These are phyloP conservation scores for Salvia sclarea DNA, from an alignment of 305 asterid genomes.

Conservation along the genomic window DNA sequence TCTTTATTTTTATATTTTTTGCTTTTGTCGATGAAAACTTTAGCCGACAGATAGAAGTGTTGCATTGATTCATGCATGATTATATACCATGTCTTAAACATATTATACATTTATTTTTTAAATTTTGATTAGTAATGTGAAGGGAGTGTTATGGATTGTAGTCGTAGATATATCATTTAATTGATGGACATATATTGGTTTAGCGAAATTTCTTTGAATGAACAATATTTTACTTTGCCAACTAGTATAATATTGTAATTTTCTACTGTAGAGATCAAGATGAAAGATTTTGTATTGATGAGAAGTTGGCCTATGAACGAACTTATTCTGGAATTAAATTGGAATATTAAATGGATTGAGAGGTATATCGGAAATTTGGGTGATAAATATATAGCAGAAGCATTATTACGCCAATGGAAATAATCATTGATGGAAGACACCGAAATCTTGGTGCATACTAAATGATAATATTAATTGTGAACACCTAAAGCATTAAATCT, in stretches of 20 bases:
- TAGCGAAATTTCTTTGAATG: background rate
- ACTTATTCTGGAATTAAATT: slow-evolving; percentile 13
- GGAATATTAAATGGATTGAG: slow-evolving; percentile 7
- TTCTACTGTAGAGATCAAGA: background rate
- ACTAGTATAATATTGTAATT: background rate
- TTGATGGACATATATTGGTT: background rate
- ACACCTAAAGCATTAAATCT: slow-evolving; percentile 36
- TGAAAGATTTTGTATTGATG: slow-evolving; percentile 11
- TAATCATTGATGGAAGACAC: slow-evolving; percentile 45
- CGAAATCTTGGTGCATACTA: slow-evolving; percentile 49
- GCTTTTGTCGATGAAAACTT: too few species aligned
- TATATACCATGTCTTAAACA: too few species aligned
- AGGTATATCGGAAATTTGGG: slow-evolving; percentile 11
- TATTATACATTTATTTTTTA: too few species aligned
- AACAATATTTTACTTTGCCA: background rate
- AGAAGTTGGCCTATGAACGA: background rate
- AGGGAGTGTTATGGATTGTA: too few species aligned
- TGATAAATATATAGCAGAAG: slow-evolving; percentile 25
- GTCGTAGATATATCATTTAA: too few species aligned
- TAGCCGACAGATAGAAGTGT: too few species aligned
- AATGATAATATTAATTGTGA: slow-evolving; percentile 42
- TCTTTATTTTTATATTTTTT: too few species aligned
- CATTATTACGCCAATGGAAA: slow-evolving; percentile 30
- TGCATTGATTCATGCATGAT: too few species aligned
- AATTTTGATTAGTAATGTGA: too few species aligned